A percentile compares a stretch with the other conserved stretches of the same genome.
Evolutionary conservation across 73 alveolate genomes (phyloP).

Genomic region (Uronychia setigera): DNA sequence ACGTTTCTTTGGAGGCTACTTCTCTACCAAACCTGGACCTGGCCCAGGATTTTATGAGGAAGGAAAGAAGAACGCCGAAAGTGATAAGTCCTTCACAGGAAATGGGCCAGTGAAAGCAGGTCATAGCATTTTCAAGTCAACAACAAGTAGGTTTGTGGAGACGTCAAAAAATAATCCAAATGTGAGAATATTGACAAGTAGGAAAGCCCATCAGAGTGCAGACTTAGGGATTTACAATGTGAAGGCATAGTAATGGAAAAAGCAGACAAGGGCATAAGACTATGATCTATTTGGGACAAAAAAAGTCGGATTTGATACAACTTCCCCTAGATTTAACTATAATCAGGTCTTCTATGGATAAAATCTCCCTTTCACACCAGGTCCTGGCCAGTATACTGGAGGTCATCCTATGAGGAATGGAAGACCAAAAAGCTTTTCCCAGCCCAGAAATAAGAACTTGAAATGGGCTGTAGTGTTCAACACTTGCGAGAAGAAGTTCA

Average conservation of each 20-base stretch:
- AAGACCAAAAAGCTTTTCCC: constrained; percentile 29
- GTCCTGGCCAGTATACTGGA: constrained; percentile 49
- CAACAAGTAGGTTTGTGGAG: constrained; percentile 56
- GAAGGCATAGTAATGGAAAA: constrained; percentile 37
- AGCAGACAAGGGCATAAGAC: constrained; percentile 35
- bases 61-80: not conserved
- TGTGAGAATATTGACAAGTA: constrained; percentile 39
- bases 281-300: constrained; percentile 25
- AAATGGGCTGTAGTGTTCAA: constrained; percentile 51
- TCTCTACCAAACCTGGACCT: not conserved
- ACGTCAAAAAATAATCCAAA: constrained; percentile 39
- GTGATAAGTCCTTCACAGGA: not conserved
- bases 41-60: constrained; percentile 15
- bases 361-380: constrained; percentile 36
- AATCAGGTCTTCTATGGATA: constrained; percentile 44
- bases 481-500: constrained; percentile 51
- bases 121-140: constrained; percentile 45
- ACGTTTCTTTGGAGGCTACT: constrained; percentile 13
- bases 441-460: constrained; percentile 42
- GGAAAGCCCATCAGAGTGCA: constrained; percentile 10
- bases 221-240: constrained; percentile 26
- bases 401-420: not conserved
- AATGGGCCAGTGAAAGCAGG: constrained; percentile 1
- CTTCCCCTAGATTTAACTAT: constrained; percentile 42
- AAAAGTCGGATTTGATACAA: constrained; percentile 46